phyloP scores from a whole-genome alignment of 2,329 filamentous ascomycete species.

The Fusarium chaquense region DNA sequence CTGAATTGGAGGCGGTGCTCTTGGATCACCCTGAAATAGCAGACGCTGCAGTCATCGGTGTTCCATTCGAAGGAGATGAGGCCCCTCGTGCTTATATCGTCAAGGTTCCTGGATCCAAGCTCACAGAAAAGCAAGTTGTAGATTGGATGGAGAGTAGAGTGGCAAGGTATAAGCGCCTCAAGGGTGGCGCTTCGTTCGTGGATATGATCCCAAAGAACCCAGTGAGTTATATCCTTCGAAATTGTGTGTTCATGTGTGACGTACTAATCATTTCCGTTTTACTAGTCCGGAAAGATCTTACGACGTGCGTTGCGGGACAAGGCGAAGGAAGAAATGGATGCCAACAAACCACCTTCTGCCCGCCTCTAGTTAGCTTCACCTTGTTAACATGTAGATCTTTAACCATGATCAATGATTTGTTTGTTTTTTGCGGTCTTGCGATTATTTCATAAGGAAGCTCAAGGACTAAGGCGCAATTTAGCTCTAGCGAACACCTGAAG shows the following conservation, averaged over 20 bases:
- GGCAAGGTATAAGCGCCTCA: slow-evolving; percentile 74
- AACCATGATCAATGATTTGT: too few relatives aligned
- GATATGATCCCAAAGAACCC: slow-evolving; percentile 77
- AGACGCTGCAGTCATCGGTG: slow-evolving; percentile 74
- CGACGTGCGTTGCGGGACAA: slow-evolving; percentile 22
- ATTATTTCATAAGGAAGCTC: not conserved
- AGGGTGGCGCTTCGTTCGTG: slow-evolving; percentile 70
- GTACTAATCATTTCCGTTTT: not conserved
- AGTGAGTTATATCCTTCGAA: slow-evolving; percentile 45
- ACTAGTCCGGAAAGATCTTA: slow-evolving; percentile 31
- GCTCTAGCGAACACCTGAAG: not conserved
- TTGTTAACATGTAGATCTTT: not conserved
- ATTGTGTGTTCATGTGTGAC: accelerated
- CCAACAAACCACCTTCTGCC: not conserved
- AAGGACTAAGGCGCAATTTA: not conserved
- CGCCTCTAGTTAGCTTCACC: not conserved
- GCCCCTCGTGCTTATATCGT: slow-evolving; percentile 72
- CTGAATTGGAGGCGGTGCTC: slow-evolving; percentile 79
- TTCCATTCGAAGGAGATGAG: slow-evolving; percentile 60
- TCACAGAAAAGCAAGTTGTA: slow-evolving; percentile 61
- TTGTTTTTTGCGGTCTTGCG: not conserved
- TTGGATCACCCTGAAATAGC: slow-evolving; percentile 76
- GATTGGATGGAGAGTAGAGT: slow-evolving; percentile 72
- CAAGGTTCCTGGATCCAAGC: slow-evolving; percentile 54
- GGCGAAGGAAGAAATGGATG: slow-evolving; percentile 24